Conservation (phyloP, 768 basidiomycete species). For the Flagelloscypha sp. region DNA sequence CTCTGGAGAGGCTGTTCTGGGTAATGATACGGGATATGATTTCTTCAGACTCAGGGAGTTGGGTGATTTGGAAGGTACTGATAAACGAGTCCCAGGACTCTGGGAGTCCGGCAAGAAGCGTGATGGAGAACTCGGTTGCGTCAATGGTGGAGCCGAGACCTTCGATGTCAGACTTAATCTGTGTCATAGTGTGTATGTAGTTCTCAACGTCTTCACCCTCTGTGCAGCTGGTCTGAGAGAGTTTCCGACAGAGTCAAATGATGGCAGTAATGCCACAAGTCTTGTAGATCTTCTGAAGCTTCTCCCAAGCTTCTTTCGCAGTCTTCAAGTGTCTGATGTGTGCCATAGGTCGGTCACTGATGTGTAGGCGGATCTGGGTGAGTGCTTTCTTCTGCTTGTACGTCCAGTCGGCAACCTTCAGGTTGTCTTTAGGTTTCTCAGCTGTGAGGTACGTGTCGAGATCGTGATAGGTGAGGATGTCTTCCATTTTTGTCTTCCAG, state of each 20-base stretch:
- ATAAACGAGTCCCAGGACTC: conserved; percentile 26
- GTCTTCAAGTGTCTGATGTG: conserved; percentile 19
- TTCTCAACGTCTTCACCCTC: conserved; percentile 23
- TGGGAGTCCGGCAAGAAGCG: conserved; percentile 23
- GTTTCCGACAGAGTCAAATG: conserved; percentile 16
- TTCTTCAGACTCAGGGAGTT: conserved; percentile 11
- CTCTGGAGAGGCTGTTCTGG: conserved; percentile 14
- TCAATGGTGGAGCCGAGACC: conserved; percentile 14
- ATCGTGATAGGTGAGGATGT: conserved; percentile 16
- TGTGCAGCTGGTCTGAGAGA: conserved; percentile 18
- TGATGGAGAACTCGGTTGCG: conserved; percentile 22
- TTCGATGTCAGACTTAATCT: conserved; percentile 16
- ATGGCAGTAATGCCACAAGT: conserved; percentile 20
- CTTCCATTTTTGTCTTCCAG: conserved; percentile 17
- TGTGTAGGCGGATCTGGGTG: conserved; percentile 20
- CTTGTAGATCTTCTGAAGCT: conserved; percentile 21
- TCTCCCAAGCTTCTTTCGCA: conserved; percentile 20
- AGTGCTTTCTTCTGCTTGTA: conserved; percentile 22
- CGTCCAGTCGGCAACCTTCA: conserved; percentile 16
- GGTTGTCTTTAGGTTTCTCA: conserved; percentile 1
- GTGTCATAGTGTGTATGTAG: conserved; percentile 21
- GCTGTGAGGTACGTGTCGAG: conserved; percentile 7
- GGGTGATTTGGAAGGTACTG: conserved; percentile 12
- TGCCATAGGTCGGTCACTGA: conserved; percentile 19
- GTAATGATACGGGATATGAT: conserved; percentile 19